Conservation (phyloP, 192 early-diverging fungal genomes). For the Linnemannia zychae region DNA sequence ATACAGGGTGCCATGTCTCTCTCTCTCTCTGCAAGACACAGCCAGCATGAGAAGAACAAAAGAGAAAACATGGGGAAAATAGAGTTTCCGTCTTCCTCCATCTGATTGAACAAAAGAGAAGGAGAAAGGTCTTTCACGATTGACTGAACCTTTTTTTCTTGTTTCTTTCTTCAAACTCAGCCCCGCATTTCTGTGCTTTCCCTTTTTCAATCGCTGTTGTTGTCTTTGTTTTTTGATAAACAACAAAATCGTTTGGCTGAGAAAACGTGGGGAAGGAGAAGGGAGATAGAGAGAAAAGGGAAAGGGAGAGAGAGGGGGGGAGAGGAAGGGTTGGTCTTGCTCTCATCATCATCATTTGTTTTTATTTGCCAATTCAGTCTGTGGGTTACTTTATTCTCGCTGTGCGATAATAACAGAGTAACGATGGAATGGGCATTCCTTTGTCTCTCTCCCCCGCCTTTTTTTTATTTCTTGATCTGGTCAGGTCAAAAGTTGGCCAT, state of each 20-base stretch:
- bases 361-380: background rate
- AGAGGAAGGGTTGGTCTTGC: background rate
- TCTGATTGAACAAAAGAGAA: background rate
- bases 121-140: background rate
- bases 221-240: background rate
- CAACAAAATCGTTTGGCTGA: conserved; percentile 24
- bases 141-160: background rate
- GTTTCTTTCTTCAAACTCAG: conserved; percentile 34
- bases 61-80: conserved; percentile 31
- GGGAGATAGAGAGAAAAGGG: too few species aligned
- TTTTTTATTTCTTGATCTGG: background rate
- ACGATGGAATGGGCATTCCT: background rate
- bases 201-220: conserved; percentile 16
- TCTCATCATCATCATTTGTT: background rate
- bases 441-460: background rate
- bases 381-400: background rate
- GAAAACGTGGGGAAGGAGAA: conserved; percentile 29
- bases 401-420: background rate
- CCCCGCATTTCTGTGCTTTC: conserved; percentile 34
- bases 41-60: background rate
- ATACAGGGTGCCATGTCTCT: background rate
- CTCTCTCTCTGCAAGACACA: too few species aligned
- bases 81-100: conserved; percentile 23
- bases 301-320: background rate
- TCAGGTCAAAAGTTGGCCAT: background rate